phyloP scores from a whole-genome alignment of 768 basidiomycete species.

The Lyophyllum semitale region DNA sequence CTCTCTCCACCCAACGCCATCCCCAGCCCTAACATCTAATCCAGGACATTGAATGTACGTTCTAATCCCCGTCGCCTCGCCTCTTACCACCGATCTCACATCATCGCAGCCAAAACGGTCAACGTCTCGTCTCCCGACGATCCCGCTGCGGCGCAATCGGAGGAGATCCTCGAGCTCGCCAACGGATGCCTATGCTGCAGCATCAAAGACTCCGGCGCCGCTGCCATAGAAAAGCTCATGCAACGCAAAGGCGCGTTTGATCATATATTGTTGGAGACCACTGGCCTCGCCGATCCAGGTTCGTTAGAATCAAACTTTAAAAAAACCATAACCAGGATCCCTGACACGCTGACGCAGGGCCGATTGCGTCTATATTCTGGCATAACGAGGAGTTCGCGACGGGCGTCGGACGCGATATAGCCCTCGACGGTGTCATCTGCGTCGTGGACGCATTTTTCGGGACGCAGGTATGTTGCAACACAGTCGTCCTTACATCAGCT shows the following conservation, averaged over 20 bases:
- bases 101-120: slow-evolving; percentile 73
- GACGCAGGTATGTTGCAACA: slow-evolving; percentile 30
- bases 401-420: slow-evolving; percentile 69
- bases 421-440: slow-evolving; percentile 87
- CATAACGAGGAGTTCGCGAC: slow-evolving; percentile 78
- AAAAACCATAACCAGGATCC: slow-evolving; percentile 1
- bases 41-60: slow-evolving; percentile 89
- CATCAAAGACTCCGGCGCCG: slow-evolving; percentile 90
- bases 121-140: slow-evolving; percentile 73
- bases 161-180: slow-evolving; percentile 89
- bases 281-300: slow-evolving; percentile 96
- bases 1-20: neutral
- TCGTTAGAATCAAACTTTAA: neutral
- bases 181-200: slow-evolving; percentile 99
- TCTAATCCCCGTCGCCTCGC: neutral
- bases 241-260: slow-evolving; percentile 85
- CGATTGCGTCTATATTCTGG: slow-evolving; percentile 88
- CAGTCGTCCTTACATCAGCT: neutral
- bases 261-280: slow-evolving; percentile 94
- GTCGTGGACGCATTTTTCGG: slow-evolving; percentile 92
- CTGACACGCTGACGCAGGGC: slow-evolving; percentile 48
- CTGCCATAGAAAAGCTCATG: slow-evolving; percentile 94
- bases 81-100: slow-evolving; percentile 7
- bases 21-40: slow-evolving; percentile 20
- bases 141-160: slow-evolving; percentile 63